Base-by-base conservation (phyloP, 192 early-diverging fungal genomes). In the Gaertneriomyces sp. region DNA sequence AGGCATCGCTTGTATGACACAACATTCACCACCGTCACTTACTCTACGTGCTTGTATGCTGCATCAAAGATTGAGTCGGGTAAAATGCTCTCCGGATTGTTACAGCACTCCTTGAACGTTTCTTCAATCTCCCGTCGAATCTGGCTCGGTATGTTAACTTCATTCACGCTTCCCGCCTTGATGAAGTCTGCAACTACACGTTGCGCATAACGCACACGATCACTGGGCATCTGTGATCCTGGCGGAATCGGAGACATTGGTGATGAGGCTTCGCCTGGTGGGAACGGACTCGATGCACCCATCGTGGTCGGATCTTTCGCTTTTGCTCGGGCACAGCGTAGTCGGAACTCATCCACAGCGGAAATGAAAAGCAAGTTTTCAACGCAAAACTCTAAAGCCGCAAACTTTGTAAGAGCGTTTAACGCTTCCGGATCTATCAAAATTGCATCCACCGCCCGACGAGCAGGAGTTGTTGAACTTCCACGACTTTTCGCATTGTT, bases 351-450 rank as follows among this genome's bases (percentile, higher is more conserved):
- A n/a, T 52, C 42, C 17, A 55, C 53, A 12, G 53, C 55, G 16
- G 53, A 20, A 12, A 66, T 16, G 43, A 66, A 66, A n/a, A 66
- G 64, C 1, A 66, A 16, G n/a, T 59, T 66, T 42, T 66, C 64
- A 16, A 52, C 50, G 1, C 64, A 66, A 33, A 39, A 66, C 53
- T 66, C 64, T 20, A 58, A 55, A 1, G 64, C 64, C 6, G 53
- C 17, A 45, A 66, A 66, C 12, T 55, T 40, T n/a, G 64, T 55
- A 4, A 66, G 53, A 6, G 64, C 64, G 6, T 39, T 25, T 10
- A 66, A 40, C 7, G 53, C 38, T 6, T 9, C 12, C 9, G 64
- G 53, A 33, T 66, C 44, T 14, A 45, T 16, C 7, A 66, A 53
- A 7, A 45, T 66, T 44, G 47, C 42, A 11, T 66, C 64, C 14